These are phyloP conservation scores for Bertia moriformis DNA, from an alignment of 2,329 filamentous ascomycete genomes.

Conservation along the genomic window DNA sequence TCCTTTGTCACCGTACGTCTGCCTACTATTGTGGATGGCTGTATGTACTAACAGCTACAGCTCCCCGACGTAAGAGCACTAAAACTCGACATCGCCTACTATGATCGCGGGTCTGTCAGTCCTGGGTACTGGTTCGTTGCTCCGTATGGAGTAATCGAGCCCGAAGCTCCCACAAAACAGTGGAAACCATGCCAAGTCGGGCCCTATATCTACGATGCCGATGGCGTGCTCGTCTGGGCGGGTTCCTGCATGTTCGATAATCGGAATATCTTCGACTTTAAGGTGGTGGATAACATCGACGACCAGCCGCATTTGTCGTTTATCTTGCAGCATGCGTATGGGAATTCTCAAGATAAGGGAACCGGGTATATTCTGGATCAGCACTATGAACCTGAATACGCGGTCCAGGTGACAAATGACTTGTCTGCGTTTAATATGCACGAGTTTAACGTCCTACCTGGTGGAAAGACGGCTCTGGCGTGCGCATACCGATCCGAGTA, in stretches of 20 bases:
- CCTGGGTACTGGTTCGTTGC: conserved; percentile 1
- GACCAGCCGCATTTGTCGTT: conserved; percentile 2
- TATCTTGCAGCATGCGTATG: conserved; percentile 8
- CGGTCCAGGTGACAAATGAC: conserved; percentile 3
- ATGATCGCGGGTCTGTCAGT: conserved; percentile 8
- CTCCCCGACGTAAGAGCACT: neutral
- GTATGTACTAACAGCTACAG: neutral
- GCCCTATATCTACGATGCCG: conserved; percentile 1
- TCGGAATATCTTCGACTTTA: conserved; percentile 7
- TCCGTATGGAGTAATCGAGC: conserved; percentile 8
- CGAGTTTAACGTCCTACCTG: conserved; percentile 17
- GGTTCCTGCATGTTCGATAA: conserved; percentile 5
- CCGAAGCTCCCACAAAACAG: conserved; percentile 9
- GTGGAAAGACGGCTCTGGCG: conserved; percentile 15
- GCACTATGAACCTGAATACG: conserved; percentile 3
- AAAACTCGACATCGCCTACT: conserved; percentile 12
- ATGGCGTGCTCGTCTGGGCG: conserved; percentile 5
- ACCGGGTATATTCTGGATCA: conserved; percentile 4
- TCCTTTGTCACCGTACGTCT: neutral
- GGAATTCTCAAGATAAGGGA: neutral
- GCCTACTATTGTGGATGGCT: too few relatives aligned
- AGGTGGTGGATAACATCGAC: neutral
- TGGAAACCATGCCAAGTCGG: conserved; percentile 4
- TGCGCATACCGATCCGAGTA: conserved; percentile 10
- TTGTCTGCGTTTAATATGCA: conserved; percentile 17